Percentiles rank a stretch among this genome's conserved stretches.
Conservation (phyloP, 1,284 basidiomycete genomes). For the Marasmius sp. region DNA sequence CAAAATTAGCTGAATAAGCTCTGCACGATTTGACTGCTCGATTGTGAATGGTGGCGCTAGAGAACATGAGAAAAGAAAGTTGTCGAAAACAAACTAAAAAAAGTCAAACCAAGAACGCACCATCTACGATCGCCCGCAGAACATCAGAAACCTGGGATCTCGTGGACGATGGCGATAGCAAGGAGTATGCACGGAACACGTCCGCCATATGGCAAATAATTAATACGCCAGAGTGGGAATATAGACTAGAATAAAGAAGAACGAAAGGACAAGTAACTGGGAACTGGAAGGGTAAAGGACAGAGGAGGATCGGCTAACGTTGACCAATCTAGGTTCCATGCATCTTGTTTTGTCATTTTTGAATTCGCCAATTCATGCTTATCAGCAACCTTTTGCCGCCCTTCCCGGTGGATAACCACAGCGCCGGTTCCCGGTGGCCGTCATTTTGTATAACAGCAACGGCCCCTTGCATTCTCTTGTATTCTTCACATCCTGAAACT, state of each 20-base stretch:
- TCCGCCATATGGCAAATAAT: constrained; percentile 25
- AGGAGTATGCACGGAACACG: constrained; percentile 41
- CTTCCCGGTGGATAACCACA: not conserved
- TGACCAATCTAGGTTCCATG: not conserved
- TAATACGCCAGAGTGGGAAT: not conserved
- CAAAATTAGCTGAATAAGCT: constrained; percentile 50
- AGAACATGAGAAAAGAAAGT: not conserved
- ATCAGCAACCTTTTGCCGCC: not conserved
- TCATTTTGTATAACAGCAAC: no score
- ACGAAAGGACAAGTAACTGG: not conserved
- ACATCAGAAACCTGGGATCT: constrained; percentile 44
- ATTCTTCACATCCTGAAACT: no score
- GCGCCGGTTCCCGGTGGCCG: no score
- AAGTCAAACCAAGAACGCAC: constrained; percentile 27
- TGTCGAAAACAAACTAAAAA: not conserved
- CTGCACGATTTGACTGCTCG: constrained; percentile 35
- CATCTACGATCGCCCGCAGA: constrained; percentile 48
- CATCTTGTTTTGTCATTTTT: not conserved
- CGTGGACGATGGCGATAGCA: constrained; percentile 44
- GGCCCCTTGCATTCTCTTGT: no score
- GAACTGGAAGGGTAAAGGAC: not conserved
- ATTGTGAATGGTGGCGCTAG: constrained; percentile 39
- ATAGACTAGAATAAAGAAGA: not conserved
- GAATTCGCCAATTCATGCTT: not conserved
- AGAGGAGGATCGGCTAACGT: not conserved